These are phyloP conservation scores for Lathyrus oleraceus DNA, from an alignment of 306 rosid genomes.

Conservation along the genomic window DNA sequence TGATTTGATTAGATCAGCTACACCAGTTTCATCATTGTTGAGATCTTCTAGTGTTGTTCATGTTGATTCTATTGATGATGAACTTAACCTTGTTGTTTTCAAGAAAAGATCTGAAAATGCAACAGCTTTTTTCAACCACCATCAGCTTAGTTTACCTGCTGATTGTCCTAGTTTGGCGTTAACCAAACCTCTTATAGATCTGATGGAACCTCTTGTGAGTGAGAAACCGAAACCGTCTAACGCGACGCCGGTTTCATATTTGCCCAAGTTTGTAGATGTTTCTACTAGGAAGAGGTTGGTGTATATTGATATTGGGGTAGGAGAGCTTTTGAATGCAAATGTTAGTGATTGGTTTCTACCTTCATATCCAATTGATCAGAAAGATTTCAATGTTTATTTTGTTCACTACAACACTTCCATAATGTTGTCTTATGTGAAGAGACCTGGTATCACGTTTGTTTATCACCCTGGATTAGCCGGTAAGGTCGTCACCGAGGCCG, in stretches of 20 bases:
- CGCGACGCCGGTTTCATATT: conserved; percentile 35
- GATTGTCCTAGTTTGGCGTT: conserved; percentile 64
- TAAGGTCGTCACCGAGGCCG: conserved; percentile 9
- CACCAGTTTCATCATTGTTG: conserved; percentile 73
- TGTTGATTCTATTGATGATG: conserved; percentile 48
- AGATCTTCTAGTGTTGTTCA: conserved; percentile 76
- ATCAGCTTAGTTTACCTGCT: conserved; percentile 55
- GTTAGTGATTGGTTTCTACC: conserved; percentile 63
- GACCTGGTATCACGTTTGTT: conserved; percentile 87
- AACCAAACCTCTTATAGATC: conserved; percentile 58
- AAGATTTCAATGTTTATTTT: conserved; percentile 68
- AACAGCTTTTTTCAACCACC: conserved; percentile 47
- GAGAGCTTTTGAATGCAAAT: conserved; percentile 55
- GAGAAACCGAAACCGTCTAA: conserved; percentile 36
- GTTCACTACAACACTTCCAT: conserved; percentile 92
- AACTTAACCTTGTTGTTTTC: conserved; percentile 71
- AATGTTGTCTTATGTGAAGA: conserved; percentile 59
- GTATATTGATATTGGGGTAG: conserved; percentile 82
- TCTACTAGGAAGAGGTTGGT: conserved; percentile 59
- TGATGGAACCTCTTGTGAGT: conserved; percentile 68
- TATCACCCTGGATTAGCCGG: conserved; percentile 92
- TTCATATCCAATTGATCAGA: conserved; percentile 63
- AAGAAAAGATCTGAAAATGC: conserved; percentile 54
- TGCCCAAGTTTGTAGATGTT: conserved; percentile 70
- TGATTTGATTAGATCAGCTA: conserved; percentile 70